Base-by-base conservation (phyloP, 768 basidiomycete genomes). In the Boletus vermiculosoides region DNA sequence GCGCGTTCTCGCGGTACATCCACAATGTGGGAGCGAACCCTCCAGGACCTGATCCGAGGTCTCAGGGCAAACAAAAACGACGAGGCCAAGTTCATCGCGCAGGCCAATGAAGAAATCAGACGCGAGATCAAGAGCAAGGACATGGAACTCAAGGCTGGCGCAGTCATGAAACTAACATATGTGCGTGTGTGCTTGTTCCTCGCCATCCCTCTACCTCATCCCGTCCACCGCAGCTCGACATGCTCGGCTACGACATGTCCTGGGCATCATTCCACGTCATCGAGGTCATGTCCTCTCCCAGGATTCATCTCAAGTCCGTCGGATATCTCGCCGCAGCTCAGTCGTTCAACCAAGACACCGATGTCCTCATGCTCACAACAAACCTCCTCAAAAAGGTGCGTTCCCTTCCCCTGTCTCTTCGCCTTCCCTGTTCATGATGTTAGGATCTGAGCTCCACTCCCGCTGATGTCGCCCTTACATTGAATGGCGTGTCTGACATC, bases 251-350 rank as follows among this genome's bases (percentile, higher is more conserved):
- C 69, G 94, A 90, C 76, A 97, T 90, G 86, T 84, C 84, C 56
- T 97, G 94, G 86, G 95, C 95, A 45, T 92, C 97, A 9, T 99
- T 99, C 66, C 87, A 96, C 71, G 90, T 99, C 52, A 88, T 98
- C 7, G 97, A 99, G 69, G 94, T 96, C 71, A 99, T 99, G 97
- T 94, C 94, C 37, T 94, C 94, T 4, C 77, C 89, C 5, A 87
- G 87, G 69, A 83, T 88, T 62, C 95, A 98, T 74, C 80, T 98
- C 62, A 99, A 99, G 79, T 86, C 84, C 28, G 88, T 98, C 48
- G 97, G 97, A 13, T 98, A 99, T 73, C 87, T 99, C 23, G 97
- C 91, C 2, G 94, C 97, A 4, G 73, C 84, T 41, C 86, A 94
- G 74, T 95, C 94, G 1, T 99, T 98, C 71, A 81, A 87, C 44